These are phyloP conservation scores for Yarrowia alimentaria DNA, from an alignment of 805 yeast species.

Conservation along the genomic window DNA sequence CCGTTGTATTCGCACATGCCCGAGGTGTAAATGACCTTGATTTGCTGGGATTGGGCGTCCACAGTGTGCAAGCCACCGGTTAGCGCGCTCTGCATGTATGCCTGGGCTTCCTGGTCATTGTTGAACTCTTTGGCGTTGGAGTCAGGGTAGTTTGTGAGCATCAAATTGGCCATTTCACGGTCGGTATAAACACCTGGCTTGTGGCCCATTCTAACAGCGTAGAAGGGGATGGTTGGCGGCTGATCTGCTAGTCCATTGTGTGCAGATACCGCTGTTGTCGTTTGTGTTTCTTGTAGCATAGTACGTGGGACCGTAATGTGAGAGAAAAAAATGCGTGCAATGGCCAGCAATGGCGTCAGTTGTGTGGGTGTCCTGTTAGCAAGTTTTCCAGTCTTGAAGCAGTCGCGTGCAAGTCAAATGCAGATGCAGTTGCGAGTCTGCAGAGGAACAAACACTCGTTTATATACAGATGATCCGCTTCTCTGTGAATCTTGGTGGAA, in stretches of 20 bases:
- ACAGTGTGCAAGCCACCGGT: constrained; percentile 14
- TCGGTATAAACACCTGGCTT: constrained; percentile 16
- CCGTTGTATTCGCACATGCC: constrained; percentile 13
- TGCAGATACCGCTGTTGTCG: not conserved
- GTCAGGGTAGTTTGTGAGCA: constrained; percentile 24
- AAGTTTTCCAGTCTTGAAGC: too few relatives aligned
- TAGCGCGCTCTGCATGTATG: constrained; percentile 13
- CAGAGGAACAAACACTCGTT: too few relatives aligned
- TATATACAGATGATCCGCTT: too few relatives aligned
- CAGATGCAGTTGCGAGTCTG: too few relatives aligned
- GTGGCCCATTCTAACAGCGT: constrained; percentile 14
- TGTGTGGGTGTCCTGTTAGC: too few relatives aligned
- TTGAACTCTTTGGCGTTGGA: constrained; percentile 20
- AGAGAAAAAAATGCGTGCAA: too few relatives aligned
- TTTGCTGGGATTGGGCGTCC: not conserved
- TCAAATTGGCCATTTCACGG: constrained; percentile 6
- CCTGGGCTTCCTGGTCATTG: constrained; percentile 7
- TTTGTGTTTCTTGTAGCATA: too few relatives aligned
- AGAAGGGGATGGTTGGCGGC: constrained; percentile 3
- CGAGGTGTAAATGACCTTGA: constrained; percentile 5
- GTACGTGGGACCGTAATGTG: too few relatives aligned
- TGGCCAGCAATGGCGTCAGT: too few relatives aligned
- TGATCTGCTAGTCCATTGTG: not conserved
- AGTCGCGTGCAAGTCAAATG: too few relatives aligned
- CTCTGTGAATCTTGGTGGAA: too few relatives aligned